Evolutionary conservation across 2,329 filamentous ascomycete genomes (phyloP).

Genomic region (Fusarium circinatum): DNA sequence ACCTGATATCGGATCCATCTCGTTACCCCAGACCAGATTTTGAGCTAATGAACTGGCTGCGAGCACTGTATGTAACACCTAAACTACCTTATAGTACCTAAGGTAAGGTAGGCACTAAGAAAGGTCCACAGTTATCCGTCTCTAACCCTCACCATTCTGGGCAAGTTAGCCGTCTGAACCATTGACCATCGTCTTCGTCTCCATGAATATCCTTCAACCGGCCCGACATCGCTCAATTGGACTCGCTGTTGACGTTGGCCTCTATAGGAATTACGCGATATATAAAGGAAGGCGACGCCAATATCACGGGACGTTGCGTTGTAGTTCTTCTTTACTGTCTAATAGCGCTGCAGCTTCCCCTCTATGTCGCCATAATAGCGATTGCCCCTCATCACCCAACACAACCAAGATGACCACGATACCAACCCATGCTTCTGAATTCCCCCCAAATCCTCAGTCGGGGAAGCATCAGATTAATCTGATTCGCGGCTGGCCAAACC

Average conservation of each 20-base stretch:
- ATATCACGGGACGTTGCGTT: background rate
- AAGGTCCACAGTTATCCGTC: constrained; percentile 39
- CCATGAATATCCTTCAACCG: constrained; percentile 25
- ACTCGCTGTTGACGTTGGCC: background rate
- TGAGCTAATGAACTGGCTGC: background rate
- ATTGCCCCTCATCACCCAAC: constrained; percentile 5
- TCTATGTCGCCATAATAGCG: constrained; percentile 1
- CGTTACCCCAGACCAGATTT: background rate
- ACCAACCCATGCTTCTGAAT: constrained; percentile 22
- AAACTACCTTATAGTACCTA: too few relatives aligned
- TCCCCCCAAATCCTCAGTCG: constrained; percentile 35
- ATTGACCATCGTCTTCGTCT: background rate
- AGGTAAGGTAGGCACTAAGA: too few relatives aligned
- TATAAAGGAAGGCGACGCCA: background rate
- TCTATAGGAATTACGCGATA: background rate
- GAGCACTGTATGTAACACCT: background rate
- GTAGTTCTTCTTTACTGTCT: background rate
- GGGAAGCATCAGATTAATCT: constrained; percentile 67
- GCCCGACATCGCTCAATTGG: constrained; percentile 39
- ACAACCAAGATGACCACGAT: constrained; percentile 5
- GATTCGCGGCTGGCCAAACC: constrained; percentile 74
- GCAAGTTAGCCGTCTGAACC: constrained; percentile 6
- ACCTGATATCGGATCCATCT: background rate
- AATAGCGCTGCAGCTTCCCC: background rate
- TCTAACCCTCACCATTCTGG: background rate